A percentile compares a stretch with the other conserved stretches of the same genome.
phyloP scores from a whole-genome alignment of 495 filamentous ascomycete genomes.

The Chaetomidium leptoderma region DNA sequence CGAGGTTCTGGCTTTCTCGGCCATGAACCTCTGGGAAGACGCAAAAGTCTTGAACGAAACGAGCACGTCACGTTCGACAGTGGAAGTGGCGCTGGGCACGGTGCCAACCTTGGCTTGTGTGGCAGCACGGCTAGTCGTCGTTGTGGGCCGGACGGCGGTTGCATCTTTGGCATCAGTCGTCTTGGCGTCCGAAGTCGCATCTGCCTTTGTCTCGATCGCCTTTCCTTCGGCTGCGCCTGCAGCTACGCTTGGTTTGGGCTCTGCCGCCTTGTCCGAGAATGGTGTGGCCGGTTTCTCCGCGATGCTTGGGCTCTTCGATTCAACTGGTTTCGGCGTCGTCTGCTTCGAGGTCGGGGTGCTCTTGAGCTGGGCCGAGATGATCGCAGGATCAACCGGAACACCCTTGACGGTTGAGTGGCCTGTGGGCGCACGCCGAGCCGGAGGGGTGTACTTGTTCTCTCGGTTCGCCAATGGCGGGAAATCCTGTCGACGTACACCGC shows the following conservation, averaged over 20 bases:
- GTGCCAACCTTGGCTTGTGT: conserved; percentile 40
- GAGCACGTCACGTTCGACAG: conserved; percentile 72
- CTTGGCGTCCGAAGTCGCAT: conserved; percentile 19
- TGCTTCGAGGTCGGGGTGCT: conserved; percentile 40
- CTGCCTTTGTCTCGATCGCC: conserved; percentile 26
- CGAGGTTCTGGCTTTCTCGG: conserved; percentile 66
- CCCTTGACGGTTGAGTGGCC: conserved; percentile 66
- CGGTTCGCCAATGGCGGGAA: conserved; percentile 59
- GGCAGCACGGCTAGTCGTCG: conserved; percentile 37
- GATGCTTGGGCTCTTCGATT: conserved; percentile 29
- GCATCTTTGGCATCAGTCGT: conserved; percentile 27
- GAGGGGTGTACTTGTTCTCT: conserved; percentile 84
- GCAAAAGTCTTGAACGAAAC: conserved; percentile 81
- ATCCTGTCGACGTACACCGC: conserved; percentile 75
- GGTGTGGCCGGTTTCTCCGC: conserved; percentile 31
- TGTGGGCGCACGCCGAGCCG: conserved; percentile 74
- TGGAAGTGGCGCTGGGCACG: conserved; percentile 62
- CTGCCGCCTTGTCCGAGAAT: conserved; percentile 30
- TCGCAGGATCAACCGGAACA: conserved; percentile 73
- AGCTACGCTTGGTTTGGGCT: conserved; percentile 24
- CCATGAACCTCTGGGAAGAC: conserved; percentile 46
- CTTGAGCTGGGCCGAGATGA: conserved; percentile 71
- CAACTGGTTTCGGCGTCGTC: conserved; percentile 43
- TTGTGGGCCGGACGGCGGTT: conserved; percentile 28
- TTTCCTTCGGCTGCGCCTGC: conserved; percentile 26